Evolutionary conservation across 768 basidiomycete species (phyloP).

Genomic region (Termitomyces sp.): DNA sequence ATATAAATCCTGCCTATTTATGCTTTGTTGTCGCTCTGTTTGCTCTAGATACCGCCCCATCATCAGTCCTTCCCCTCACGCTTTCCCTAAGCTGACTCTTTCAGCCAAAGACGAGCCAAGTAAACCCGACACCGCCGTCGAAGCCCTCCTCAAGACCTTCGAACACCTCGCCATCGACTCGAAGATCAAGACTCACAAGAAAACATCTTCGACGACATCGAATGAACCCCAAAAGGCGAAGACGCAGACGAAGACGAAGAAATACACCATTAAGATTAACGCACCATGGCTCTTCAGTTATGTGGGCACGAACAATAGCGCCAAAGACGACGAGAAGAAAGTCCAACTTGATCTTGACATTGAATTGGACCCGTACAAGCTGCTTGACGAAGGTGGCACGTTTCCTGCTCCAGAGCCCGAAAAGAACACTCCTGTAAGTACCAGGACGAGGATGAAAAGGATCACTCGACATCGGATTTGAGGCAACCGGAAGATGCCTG

Average conservation of each 20-base stretch:
- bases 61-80: not conserved
- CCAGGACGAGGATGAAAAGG: not conserved
- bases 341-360: not conserved
- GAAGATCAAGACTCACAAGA: not conserved
- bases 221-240: not conserved
- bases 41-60: not conserved
- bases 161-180: not conserved
- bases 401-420: constrained; percentile 1
- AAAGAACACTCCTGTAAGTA: not conserved
- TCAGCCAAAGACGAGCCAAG: not conserved
- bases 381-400: constrained; percentile 5
- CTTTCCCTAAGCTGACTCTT: not conserved
- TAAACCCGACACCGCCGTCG: not conserved
- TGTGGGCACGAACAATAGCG: not conserved
- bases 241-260: not conserved
- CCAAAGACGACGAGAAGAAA: not conserved
- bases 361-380: constrained; percentile 6
- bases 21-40: not conserved
- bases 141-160: constrained; percentile 2
- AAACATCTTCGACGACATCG: not conserved
- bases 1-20: not conserved
- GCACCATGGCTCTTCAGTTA: constrained; percentile 1
- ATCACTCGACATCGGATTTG: not conserved
- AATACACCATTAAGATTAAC: constrained; percentile 7
- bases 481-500: not conserved